These are phyloP conservation scores for Fraxinus paxiana DNA, from an alignment of 305 asterid genomes.

Conservation along the genomic window DNA sequence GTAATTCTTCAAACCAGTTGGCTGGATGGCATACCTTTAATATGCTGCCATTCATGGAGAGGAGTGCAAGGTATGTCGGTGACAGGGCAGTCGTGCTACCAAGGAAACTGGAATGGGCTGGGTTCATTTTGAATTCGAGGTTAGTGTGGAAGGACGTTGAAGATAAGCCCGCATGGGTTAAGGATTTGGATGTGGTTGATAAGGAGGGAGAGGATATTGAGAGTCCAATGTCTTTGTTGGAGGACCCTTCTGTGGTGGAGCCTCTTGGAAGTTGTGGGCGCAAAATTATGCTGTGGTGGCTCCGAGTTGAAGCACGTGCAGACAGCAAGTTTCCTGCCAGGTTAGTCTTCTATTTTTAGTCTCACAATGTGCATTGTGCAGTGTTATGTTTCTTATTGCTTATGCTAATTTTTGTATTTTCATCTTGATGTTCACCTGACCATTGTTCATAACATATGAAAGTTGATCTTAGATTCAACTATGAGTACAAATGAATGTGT, in stretches of 20 bases:
- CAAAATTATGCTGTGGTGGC: constrained; percentile 83
- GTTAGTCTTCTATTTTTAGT: constrained; percentile 38
- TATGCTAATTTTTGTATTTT: background rate
- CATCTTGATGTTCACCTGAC: constrained; percentile 4
- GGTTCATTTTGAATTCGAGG: constrained; percentile 77
- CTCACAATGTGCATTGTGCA: constrained; percentile 11
- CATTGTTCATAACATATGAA: background rate
- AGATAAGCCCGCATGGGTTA: constrained; percentile 71
- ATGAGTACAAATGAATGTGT: background rate
- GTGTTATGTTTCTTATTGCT: background rate
- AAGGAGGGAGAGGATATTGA: constrained; percentile 51
- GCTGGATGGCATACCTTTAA: constrained; percentile 86
- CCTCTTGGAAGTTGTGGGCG: constrained; percentile 91
- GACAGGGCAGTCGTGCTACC: constrained; percentile 81
- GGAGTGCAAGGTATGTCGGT: constrained; percentile 73
- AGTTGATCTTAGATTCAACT: background rate
- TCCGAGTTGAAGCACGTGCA: constrained; percentile 89
- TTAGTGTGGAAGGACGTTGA: constrained; percentile 64
- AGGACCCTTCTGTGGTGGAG: constrained; percentile 65
- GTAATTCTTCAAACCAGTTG: constrained; percentile 69
- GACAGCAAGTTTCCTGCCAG: constrained; percentile 92
- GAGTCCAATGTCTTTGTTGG: constrained; percentile 64
- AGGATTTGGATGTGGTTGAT: constrained; percentile 55
- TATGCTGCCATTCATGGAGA: constrained; percentile 39
- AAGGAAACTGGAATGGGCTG: constrained; percentile 89